phyloP scores from a whole-genome alignment of 768 basidiomycete species.

The Lactarius tabidus region DNA sequence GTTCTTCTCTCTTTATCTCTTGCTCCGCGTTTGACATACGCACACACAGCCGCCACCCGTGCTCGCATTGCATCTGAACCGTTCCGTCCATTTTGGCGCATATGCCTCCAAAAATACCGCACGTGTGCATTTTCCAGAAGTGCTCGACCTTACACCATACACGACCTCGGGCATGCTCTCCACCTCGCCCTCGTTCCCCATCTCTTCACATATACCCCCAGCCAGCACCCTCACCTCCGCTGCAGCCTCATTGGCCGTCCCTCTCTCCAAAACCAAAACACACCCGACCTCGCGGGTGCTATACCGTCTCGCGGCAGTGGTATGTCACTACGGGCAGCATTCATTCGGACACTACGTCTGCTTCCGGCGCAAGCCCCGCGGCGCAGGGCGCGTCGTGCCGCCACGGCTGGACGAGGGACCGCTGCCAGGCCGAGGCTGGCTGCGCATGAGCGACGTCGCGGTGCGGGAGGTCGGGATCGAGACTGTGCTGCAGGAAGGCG shows the following conservation, averaged over 20 bases:
- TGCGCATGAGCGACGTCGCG: constrained; percentile 82
- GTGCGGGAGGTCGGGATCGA: constrained; percentile 75
- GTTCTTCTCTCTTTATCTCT: not conserved
- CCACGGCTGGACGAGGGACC: constrained; percentile 42
- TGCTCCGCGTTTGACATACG: not conserved
- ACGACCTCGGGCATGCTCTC: constrained; percentile 79
- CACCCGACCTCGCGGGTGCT: constrained; percentile 48
- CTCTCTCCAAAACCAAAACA: not conserved
- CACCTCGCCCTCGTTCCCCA: constrained; percentile 61
- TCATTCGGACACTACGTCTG: constrained; percentile 94
- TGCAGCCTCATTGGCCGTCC: constrained; percentile 34
- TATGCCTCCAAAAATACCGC: constrained; percentile 81
- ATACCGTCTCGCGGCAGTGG: constrained; percentile 80
- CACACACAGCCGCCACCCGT: constrained; percentile 70
- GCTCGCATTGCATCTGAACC: constrained; percentile 85
- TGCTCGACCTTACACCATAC: constrained; percentile 86
- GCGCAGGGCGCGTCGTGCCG: constrained; percentile 38
- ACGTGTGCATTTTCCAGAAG: constrained; percentile 75
- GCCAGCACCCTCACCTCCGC: constrained; percentile 41
- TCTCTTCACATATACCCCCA: constrained; percentile 56
- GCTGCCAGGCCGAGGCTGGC: constrained; percentile 66
- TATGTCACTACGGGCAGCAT: constrained; percentile 92
- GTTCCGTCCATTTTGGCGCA: constrained; percentile 79
- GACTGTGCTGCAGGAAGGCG: constrained; percentile 66
- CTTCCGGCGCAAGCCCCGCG: constrained; percentile 76